Evolutionary conservation across 345 rosid species (phyloP).

Genomic region (Cardamine resedifolia): DNA sequence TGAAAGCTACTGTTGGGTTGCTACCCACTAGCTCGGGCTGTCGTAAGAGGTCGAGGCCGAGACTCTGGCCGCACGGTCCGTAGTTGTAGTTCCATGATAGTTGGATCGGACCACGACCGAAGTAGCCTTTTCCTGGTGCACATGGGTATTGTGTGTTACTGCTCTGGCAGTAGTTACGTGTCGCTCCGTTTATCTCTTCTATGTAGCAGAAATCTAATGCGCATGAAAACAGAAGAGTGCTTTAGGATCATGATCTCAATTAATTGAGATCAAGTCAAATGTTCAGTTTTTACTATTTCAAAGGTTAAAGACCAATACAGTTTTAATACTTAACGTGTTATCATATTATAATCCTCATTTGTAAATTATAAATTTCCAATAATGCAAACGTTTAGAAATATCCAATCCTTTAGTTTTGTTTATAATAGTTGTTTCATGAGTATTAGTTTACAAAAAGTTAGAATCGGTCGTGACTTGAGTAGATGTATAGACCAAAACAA

Average conservation of each 20-base stretch:
- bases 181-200: constrained; percentile 61
- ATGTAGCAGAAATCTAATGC: constrained; percentile 58
- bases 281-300: neutral
- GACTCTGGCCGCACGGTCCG: constrained; percentile 46
- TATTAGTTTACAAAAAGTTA: neutral
- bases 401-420: neutral
- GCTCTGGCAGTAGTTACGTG: constrained; percentile 42
- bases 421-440: neutral
- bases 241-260: neutral
- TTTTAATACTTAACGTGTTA: neutral
- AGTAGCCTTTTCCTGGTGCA: constrained; percentile 45
- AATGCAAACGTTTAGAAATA: neutral
- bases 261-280: neutral
- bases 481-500: no score
- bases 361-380: neutral
- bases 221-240: neutral
- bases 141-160: constrained; percentile 50
- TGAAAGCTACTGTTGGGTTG: constrained; percentile 44
- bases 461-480: neutral
- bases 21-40: constrained; percentile 49
- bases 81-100: constrained; percentile 61
- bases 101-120: constrained; percentile 60
- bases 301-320: neutral
- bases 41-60: constrained; percentile 38
- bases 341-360: neutral